Evolutionary conservation across 345 rosid species (phyloP), one percentile per base, ranked within the genome.

Genomic region (Hibiscus trionum): DNA sequence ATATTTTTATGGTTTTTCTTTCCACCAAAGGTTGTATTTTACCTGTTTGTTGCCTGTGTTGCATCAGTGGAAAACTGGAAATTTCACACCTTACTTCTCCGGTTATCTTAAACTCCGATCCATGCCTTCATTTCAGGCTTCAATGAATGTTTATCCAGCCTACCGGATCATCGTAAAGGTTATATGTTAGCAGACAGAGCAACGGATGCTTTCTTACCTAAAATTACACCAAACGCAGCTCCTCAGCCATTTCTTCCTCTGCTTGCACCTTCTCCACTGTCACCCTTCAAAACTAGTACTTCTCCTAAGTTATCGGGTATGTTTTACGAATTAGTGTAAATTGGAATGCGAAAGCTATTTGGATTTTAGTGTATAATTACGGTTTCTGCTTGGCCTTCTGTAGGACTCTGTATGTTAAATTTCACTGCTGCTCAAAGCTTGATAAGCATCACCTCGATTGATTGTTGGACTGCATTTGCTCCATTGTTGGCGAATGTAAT

Each of bases 231-330:
- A 14, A 81, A 68, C 65, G 81, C 73, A 46, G 77, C 91, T 72
- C 99, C 97, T 58, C 97, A 83, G 77, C 98, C 99, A 2, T 88
- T 90, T 76, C 93, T 92, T 72, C 98, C 99, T 17, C 77, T 88
- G 76, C 85, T 87, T 66, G 97, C 99, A 47, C 97, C 99, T 75
- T 89, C 98, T 71, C 98, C 99, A 4, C 76, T 92, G 82, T 79
- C 84, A 66, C 92, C 97, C 33, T 95, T 81, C 82, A 83, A 85
- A 17, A 56, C 3, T 78, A 87, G 70, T 61, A 83, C 91, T 49
- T 29, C 77, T 61, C 97, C 99, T 2, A 88, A 89, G 76, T 78
- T 95, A 73, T 95, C 99, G 42, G 99, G 99, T 95, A 56, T 64
- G 72, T 44, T 75, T 74, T 76, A 42, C 59, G 35, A 61, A 14